Conservation (phyloP, 441 rosid genomes). For the Gossypium laxum region DNA sequence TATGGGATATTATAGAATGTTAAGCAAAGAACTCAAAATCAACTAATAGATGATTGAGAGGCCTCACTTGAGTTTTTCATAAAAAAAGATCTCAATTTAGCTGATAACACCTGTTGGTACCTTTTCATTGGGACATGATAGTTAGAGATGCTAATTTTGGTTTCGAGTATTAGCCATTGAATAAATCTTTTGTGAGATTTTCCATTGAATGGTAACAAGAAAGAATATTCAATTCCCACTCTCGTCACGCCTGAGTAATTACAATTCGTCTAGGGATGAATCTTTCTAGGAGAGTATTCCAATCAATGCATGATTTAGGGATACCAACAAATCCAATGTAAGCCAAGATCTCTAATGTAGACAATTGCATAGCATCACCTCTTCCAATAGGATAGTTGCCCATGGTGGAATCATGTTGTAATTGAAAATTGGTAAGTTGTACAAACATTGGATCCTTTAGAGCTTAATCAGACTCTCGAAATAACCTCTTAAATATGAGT, state of each 20-base stretch:
- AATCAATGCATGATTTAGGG: slow-evolving; percentile 90
- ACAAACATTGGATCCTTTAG: slow-evolving; percentile 82
- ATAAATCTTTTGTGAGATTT: background rate
- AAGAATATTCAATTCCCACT: slow-evolving; percentile 91
- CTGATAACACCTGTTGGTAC: background rate
- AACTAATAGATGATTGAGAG: background rate
- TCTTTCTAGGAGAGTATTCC: slow-evolving; percentile 80
- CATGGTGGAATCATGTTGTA: slow-evolving; percentile 88
- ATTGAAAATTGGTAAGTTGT: slow-evolving; percentile 88
- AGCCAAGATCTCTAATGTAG: slow-evolving; percentile 86
- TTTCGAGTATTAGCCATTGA: background rate
- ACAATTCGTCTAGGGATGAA: slow-evolving; percentile 91
- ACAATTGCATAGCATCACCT: slow-evolving; percentile 93
- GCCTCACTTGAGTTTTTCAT: background rate
- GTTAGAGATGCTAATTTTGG: background rate
- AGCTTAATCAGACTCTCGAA: slow-evolving; percentile 95
- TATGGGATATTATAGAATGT: background rate
- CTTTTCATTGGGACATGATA: background rate
- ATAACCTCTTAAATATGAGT: slow-evolving; percentile 61
- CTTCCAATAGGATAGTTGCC: slow-evolving; percentile 98
- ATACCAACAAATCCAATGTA: slow-evolving; percentile 75
- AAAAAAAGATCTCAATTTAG: background rate
- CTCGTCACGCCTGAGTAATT: slow-evolving; percentile 79
- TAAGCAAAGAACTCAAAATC: background rate
- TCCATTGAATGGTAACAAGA: slow-evolving; percentile 73